Conservation (phyloP, 495 filamentous ascomycete species). For the Hyaloscypha bicolor region DNA sequence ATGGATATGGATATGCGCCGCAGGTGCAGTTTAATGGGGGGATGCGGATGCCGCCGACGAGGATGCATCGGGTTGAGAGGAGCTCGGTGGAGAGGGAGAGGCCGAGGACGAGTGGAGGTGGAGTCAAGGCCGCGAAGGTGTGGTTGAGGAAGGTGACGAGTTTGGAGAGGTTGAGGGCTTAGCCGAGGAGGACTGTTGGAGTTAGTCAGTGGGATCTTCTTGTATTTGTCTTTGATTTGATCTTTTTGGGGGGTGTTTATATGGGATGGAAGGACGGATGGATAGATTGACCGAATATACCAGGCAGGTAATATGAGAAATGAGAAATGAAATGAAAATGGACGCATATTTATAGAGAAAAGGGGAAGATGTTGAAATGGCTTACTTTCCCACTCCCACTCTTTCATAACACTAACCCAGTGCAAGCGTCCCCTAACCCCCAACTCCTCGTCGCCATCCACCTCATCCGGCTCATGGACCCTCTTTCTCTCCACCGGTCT, state of each 20-base stretch:
- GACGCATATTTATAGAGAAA: too few species aligned
- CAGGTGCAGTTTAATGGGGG: too few species aligned
- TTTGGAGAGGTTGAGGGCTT: neutral
- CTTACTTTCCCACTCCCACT: constrained; percentile 79
- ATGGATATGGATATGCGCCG: too few species aligned
- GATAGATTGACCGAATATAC: constrained; percentile 8
- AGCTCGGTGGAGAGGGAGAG: constrained; percentile 1
- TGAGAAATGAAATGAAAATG: neutral
- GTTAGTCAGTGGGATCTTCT: constrained; percentile 2
- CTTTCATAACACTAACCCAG: constrained; percentile 80
- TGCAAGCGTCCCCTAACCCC: constrained; percentile 70
- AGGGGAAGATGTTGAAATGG: constrained; percentile 5
- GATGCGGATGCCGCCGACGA: neutral
- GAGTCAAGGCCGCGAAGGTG: neutral
- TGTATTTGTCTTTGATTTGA: neutral
- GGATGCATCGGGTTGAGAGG: constrained; percentile 2
- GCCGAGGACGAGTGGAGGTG: constrained; percentile 14
- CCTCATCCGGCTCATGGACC: constrained; percentile 28
- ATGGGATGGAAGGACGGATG: constrained; percentile 14
- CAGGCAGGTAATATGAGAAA: constrained; percentile 2
- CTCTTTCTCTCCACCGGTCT: constrained; percentile 19
- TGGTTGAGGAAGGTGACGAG: constrained; percentile 1
- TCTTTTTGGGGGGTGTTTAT: neutral
- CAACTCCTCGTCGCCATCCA: constrained; percentile 62
- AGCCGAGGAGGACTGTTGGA: constrained; percentile 16